Evolutionary conservation across 805 yeast species (phyloP).

Genomic region (Priceomyces carsonii): DNA sequence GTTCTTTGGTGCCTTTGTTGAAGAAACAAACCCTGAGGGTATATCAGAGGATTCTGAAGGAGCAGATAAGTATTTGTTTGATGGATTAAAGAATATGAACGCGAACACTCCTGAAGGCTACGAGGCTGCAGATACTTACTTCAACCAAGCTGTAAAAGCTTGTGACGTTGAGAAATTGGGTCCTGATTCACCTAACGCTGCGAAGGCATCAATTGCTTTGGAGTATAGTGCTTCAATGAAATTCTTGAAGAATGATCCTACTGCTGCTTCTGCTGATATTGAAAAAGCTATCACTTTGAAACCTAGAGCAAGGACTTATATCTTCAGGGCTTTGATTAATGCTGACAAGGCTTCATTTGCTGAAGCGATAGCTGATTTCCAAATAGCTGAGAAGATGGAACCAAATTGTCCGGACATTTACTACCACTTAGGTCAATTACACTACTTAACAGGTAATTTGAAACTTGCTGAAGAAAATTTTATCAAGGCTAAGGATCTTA

Average conservation of each 20-base stretch:
- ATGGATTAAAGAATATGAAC: conserved; percentile 60
- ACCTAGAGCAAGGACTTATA: conserved; percentile 81
- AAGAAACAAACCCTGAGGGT: conserved; percentile 52
- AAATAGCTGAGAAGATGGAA: conserved; percentile 66
- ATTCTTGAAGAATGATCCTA: conserved; percentile 75
- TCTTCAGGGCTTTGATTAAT: conserved; percentile 76
- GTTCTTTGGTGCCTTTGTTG: conserved; percentile 82
- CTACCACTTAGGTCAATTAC: conserved; percentile 94
- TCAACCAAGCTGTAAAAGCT: conserved; percentile 59
- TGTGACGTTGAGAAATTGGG: conserved; percentile 37
- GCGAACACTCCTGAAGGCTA: conserved; percentile 57
- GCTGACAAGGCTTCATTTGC: conserved; percentile 73
- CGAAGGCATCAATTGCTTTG: conserved; percentile 63
- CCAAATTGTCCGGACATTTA: conserved; percentile 77
- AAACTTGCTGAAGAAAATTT: conserved; percentile 73
- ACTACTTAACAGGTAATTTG: conserved; percentile 76
- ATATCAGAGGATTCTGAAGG: conserved; percentile 53
- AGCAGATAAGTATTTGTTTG: conserved; percentile 63
- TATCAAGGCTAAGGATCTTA: conserved; percentile 69
- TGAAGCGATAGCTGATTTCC: conserved; percentile 66
- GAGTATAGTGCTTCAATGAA: conserved; percentile 83
- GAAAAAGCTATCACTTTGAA: conserved; percentile 61
- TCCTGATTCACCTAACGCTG: conserved; percentile 37
- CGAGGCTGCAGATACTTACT: conserved; percentile 57
- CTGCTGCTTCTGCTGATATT: conserved; percentile 62